phyloP scores from a whole-genome alignment of 2,329 filamentous ascomycete genomes.

The Aureobasidium sp. region DNA sequence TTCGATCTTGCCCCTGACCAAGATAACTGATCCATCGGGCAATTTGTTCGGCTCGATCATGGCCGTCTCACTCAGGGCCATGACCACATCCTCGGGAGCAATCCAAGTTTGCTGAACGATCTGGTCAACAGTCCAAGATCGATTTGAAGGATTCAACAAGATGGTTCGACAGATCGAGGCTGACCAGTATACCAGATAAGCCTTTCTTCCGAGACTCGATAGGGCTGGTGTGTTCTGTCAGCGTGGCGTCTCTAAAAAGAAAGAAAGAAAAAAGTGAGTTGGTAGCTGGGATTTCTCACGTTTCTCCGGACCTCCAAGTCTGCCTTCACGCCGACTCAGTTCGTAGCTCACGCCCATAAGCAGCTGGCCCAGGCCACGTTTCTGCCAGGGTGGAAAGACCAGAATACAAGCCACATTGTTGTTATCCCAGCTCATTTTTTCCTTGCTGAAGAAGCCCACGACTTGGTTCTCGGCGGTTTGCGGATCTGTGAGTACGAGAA shows the following conservation, averaged over 20 bases:
- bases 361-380: slow-evolving; percentile 76
- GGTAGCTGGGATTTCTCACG: slow-evolving; percentile 32
- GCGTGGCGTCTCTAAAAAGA: neutral
- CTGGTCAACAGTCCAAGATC: slow-evolving; percentile 56
- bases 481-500: slow-evolving; percentile 66
- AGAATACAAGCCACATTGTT: slow-evolving; percentile 97
- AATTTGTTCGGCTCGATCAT: slow-evolving; percentile 51
- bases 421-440: slow-evolving; percentile 98
- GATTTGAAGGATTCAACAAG: slow-evolving; percentile 36
- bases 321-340: slow-evolving; percentile 71
- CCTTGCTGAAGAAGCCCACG: slow-evolving; percentile 96
- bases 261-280: neutral
- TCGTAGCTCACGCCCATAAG: slow-evolving; percentile 93
- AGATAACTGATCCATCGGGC: slow-evolving; percentile 39
- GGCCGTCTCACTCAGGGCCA: slow-evolving; percentile 71
- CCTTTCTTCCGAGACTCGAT: slow-evolving; percentile 71
- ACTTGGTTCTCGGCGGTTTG: slow-evolving; percentile 44
- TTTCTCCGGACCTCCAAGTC: slow-evolving; percentile 88
- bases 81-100: slow-evolving; percentile 71
- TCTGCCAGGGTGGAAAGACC: slow-evolving; percentile 91
- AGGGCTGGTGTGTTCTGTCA: slow-evolving; percentile 44
- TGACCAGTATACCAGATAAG: slow-evolving; percentile 81
- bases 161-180: slow-evolving; percentile 68
- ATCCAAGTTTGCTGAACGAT: slow-evolving; percentile 78
- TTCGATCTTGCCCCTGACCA: slow-evolving; percentile 52